Evolutionary conservation across 2,329 filamentous ascomycete species (phyloP).

Genomic region (Colletotrichum australisinense): DNA sequence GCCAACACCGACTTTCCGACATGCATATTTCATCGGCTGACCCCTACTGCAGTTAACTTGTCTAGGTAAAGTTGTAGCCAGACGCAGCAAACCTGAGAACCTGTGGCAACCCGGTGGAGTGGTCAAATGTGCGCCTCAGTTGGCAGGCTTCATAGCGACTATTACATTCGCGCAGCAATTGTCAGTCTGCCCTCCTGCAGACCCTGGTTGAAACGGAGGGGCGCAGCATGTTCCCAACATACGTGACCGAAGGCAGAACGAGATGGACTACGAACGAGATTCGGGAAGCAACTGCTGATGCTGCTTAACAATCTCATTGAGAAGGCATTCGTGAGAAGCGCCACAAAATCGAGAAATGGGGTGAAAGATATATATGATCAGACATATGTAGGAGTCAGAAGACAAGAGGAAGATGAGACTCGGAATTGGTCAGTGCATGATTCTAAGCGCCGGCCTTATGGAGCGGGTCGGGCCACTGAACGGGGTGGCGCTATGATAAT

Average conservation of each 20-base stretch:
- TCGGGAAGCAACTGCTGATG: background rate
- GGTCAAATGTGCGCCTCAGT: background rate
- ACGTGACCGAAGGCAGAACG: background rate
- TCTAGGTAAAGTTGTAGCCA: background rate
- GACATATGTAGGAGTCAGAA: too few species aligned
- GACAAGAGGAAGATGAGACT: too few species aligned
- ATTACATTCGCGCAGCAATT: background rate
- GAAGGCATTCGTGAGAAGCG: too few species aligned
- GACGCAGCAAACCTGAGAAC: background rate
- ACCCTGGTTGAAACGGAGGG: background rate
- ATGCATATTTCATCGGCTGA: constrained; percentile 1
- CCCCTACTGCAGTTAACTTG: background rate
- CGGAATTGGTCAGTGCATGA: too few species aligned
- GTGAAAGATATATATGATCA: too few species aligned
- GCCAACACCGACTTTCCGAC: background rate
- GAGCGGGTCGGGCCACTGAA: too few species aligned
- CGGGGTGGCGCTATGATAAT: too few species aligned
- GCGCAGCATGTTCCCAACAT: background rate
- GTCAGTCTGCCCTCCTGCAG: constrained; percentile 16
- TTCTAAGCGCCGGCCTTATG: too few species aligned
- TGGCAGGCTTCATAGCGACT: background rate
- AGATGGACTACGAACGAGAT: background rate
- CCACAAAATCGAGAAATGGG: too few species aligned
- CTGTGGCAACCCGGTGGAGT: background rate
- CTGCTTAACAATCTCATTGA: too few species aligned